Base-by-base conservation (phyloP, 2,329 filamentous ascomycete genomes). In the Claviceps spartinae region DNA sequence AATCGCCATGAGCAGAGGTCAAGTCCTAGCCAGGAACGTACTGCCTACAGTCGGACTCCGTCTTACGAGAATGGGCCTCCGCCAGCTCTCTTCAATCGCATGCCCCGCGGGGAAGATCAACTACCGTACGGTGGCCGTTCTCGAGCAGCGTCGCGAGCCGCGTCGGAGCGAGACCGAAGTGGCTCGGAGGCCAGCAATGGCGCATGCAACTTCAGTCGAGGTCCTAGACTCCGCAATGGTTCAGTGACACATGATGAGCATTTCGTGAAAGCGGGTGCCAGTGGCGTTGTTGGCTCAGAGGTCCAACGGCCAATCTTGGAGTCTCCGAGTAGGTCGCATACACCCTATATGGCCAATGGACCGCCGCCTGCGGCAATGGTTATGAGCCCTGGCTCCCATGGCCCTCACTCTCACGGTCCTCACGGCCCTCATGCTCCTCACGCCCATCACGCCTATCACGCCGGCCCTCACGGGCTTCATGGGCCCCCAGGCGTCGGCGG, bases 181-280 rank as follows among this genome's bases (percentile, higher is more conserved):
- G 75, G 76, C 36, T 80, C 77, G 0, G 76, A 80, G 22, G 68
- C 75, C 3, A 78, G 76, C 61, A 71, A 64, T n/a, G 68, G 68
- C 30, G 67, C 66, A 9, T 63, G 66, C 47, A 65, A 67, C 22
- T 65, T 64, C 34, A 69, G 65, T 53, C 68, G 70, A n/a, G 69
- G 68, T 8, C 61, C 65, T 3, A 66, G 69, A 26, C 59, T 69
- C 9, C 67, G 68, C 43, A 72, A 72, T 16, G 66, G 64, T 42
- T 66, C 65, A 0, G 55, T 61, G 1, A 60, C 65, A 4, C 63
- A 67, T 14, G 70, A 72, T 2, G 68, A 72, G 36, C 61, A 65
- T 13, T 59, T 62, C 26, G 58, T 58, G 18, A 58, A 43, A 26
- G 16, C 36, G 30, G 42, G 26, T 4, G 30, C 42, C 26, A 22